These are phyloP conservation scores for Schizochytrium sp. DNA, from an alignment of 108 stramenopile genomes.

Conservation along the genomic window DNA sequence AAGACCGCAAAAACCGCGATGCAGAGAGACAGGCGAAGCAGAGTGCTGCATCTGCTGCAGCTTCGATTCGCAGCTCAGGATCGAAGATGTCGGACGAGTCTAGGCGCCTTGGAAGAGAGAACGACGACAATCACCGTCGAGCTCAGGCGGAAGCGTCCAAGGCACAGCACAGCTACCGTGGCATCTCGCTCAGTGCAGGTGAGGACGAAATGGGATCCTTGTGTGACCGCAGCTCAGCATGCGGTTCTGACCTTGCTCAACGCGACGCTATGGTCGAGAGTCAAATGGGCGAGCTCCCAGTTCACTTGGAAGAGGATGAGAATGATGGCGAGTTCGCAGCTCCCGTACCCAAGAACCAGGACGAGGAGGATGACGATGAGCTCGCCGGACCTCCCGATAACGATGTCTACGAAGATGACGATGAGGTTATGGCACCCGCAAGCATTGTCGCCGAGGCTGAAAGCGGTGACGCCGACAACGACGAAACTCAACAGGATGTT, in stretches of 20 bases:
- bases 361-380: not conserved
- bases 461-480: not conserved
- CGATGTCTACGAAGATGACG: not conserved
- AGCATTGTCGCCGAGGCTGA: not conserved
- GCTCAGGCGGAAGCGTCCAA: not conserved
- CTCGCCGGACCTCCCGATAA: not conserved
- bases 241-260: not conserved
- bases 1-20: slow-evolving; percentile 31
- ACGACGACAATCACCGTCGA: slow-evolving; percentile 13
- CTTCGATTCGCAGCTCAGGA: slow-evolving; percentile 10
- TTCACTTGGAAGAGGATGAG: not conserved
- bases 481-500: not conserved
- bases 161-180: slow-evolving; percentile 27
- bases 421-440: not conserved
- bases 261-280: not conserved
- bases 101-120: not conserved
- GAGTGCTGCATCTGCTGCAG: slow-evolving; percentile 5
- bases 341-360: not conserved
- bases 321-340: not conserved
- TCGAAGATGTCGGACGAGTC: slow-evolving; percentile 18
- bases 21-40: not conserved
- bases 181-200: not conserved
- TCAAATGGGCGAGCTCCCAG: too few species aligned
- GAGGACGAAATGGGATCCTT: not conserved
- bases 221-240: not conserved